Evolutionary conservation across 1,284 basidiomycete species (phyloP), one percentile per base, ranked within the genome.

Genomic region (Leccinum subfulvum): DNA sequence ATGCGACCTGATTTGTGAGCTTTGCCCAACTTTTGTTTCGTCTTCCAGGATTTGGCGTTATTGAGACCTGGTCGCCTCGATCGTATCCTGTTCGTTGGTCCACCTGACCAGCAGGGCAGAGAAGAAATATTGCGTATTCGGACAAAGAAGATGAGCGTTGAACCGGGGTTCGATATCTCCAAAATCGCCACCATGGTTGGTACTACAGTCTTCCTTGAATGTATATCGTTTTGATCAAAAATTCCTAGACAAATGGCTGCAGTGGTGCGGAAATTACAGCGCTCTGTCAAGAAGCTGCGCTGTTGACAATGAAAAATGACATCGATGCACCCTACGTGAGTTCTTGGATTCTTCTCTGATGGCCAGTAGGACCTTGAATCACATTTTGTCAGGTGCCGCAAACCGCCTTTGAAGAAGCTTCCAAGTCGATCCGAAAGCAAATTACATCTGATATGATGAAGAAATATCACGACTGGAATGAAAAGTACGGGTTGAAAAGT

Each of bases 21-120:
- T 59, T n/a, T 44, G 21, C 51, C 65, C 54, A 67, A 65, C 0
- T 3, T 1, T 51, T 39, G 16, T 5, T 58, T 33, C 39, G 1
- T 11, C 62, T 44, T 30, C 49, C 52, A 97, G 95, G 97, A 99
- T 73, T 85, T 95, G 13, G 97, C 97, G 0, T 76, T 99, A 39
- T 92, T 98, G 85, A 88, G 97, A 8, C 96, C 97, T 6, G 97
- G 97, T 26, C 84, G 97, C 30, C 80, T 99, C n/a, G 97, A 99
- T 76, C 86, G 95, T 23, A 92, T 98, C 56, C 77, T 99, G 6
- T 99, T 95, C 74, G 94, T 99, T 55, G 95, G 95, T 0, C 95
- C 95, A 8, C 97, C 97, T 0, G 91, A 97, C 73, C 75, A 84
- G 26, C 75, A 78, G 23, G 94, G 91, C 0, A 81, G 97, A 9